Percentiles rank a stretch among this genome's conserved stretches.
Conservation (phyloP, 2,329 filamentous ascomycete genomes). For the Pseudocercospora pini-densiflorae region DNA sequence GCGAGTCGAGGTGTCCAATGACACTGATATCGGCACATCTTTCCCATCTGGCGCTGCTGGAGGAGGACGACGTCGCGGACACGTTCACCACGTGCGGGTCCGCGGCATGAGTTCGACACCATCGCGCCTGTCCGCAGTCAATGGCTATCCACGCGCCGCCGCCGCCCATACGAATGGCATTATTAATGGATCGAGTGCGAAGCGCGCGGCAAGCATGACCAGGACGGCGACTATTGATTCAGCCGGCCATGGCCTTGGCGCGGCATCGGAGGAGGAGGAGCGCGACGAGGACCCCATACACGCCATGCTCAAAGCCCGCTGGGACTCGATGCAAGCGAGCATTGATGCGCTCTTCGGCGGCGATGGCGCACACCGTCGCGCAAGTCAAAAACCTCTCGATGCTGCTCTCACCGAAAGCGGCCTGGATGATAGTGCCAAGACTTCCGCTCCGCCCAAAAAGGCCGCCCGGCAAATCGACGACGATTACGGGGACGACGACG, state of each 20-base stretch:
- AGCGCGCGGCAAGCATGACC: conserved; percentile 50
- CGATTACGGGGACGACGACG: conserved; percentile 84
- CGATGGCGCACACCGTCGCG: conserved; percentile 39
- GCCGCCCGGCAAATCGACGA: conserved; percentile 79
- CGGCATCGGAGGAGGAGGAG: conserved; percentile 43
- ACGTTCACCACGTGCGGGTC: conserved; percentile 1
- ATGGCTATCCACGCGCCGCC: conserved; percentile 31
- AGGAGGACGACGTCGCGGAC: neutral
- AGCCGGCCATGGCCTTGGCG: conserved; percentile 15
- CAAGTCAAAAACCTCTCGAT: conserved; percentile 21
- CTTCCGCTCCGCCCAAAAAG: conserved; percentile 67
- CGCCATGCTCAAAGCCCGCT: conserved; percentile 74
- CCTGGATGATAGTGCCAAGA: conserved; percentile 46
- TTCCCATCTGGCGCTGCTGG: conserved; percentile 1
- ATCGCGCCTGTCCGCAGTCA: conserved; percentile 23
- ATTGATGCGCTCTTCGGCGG: conserved; percentile 75
- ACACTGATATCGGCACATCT: conserved; percentile 20
- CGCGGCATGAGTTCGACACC: conserved; percentile 19
- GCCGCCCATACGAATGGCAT: conserved; percentile 43
- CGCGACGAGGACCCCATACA: conserved; percentile 53
- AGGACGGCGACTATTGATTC: conserved; percentile 31
- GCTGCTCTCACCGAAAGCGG: conserved; percentile 17
- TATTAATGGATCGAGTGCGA: conserved; percentile 39
- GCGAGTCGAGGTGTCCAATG: conserved; percentile 31
- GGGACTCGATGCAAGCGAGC: conserved; percentile 75